phyloP scores from a whole-genome alignment of 2,329 filamentous ascomycete genomes.

The Cladosporium sp. region DNA sequence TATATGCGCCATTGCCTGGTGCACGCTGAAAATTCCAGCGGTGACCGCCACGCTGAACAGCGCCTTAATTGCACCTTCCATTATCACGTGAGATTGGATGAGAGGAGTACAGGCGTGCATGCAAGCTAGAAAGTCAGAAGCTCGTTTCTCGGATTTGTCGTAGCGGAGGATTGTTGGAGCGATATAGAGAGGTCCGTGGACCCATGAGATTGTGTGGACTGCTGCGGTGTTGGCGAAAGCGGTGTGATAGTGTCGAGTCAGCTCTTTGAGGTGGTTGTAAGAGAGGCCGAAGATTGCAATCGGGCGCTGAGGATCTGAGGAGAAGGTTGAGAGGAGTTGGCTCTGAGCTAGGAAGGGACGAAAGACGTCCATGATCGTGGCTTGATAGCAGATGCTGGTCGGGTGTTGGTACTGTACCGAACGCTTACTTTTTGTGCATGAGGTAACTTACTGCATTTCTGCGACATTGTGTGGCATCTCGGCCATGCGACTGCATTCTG shows the following conservation, averaged over 20 bases:
- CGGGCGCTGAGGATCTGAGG: neutral
- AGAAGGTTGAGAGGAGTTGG: neutral
- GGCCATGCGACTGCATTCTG: neutral
- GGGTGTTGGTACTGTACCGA: neutral
- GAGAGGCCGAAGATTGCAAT: slow-evolving; percentile 5
- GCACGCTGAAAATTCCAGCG: neutral
- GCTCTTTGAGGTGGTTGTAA: neutral
- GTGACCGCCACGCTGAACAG: slow-evolving; percentile 1
- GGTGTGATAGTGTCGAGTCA: neutral
- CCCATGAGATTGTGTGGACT: slow-evolving; percentile 2
- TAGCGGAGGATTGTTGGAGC: neutral
- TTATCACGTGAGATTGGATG: neutral
- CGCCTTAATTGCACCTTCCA: neutral
- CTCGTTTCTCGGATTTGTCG: neutral
- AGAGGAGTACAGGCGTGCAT: neutral
- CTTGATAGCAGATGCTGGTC: slow-evolving; percentile 1
- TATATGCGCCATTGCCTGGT: neutral
- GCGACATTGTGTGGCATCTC: neutral
- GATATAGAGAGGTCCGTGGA: slow-evolving; percentile 6
- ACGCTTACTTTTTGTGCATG: no score
- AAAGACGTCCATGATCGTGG: slow-evolving; percentile 5
- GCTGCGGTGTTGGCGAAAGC: neutral
- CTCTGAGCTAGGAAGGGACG: neutral
- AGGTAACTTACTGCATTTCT: slow-evolving; percentile 3
- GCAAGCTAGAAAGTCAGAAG: neutral